phyloP scores from a whole-genome alignment of 192 early-diverging fungal genomes.

The Chytriomyces sp. region DNA sequence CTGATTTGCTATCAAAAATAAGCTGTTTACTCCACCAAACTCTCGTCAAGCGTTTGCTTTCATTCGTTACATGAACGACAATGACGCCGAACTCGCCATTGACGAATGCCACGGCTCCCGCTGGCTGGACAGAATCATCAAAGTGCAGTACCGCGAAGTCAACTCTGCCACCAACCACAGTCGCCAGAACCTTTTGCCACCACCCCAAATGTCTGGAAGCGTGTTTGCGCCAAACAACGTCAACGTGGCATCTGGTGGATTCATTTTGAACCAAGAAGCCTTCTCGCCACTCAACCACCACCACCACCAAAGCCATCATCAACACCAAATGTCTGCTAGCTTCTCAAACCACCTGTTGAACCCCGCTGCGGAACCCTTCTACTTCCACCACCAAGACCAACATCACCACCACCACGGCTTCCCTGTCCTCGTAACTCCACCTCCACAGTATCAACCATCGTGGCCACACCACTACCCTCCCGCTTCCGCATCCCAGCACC shows the following conservation, averaged over 20 bases:
- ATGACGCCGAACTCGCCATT: conserved; percentile 28
- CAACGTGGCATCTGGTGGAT: not conserved
- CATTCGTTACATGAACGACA: conserved; percentile 16
- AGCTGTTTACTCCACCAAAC: not conserved
- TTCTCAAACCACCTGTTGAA: no score
- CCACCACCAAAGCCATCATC: not conserved
- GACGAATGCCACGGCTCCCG: conserved; percentile 22
- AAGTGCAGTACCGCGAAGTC: conserved; percentile 28
- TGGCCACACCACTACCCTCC: not conserved
- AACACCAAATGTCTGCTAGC: not conserved
- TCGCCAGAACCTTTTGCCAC: not conserved
- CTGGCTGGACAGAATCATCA: conserved; percentile 29
- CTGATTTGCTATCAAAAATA: not conserved
- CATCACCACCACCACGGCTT: not conserved
- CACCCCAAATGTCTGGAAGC: not conserved
- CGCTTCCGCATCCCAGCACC: not conserved
- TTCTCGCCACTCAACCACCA: not conserved
- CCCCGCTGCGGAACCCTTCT: no score
- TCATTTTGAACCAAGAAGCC: not conserved
- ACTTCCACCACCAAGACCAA: not conserved
- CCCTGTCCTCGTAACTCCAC: not conserved
- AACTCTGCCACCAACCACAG: not conserved
- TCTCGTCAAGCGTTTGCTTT: conserved; percentile 17
- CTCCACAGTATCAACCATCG: conserved; percentile 6
- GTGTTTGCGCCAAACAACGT: not conserved